Evolutionary conservation across 2,329 filamentous ascomycete species (phyloP).

Genomic region (Pseudogymnoascus sp.): DNA sequence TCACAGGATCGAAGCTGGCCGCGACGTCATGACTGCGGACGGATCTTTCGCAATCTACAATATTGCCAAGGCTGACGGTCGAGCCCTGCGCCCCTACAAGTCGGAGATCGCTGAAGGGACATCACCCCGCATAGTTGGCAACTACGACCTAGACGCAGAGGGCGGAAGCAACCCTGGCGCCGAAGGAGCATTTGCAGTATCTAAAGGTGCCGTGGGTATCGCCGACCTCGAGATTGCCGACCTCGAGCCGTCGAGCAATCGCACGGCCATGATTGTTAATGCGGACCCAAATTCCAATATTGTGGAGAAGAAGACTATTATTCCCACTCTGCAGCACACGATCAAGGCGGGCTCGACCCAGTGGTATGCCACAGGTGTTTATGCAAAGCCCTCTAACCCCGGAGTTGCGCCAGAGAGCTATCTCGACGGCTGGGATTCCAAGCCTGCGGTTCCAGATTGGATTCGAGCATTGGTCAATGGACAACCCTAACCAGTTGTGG

Average conservation of each 20-base stretch:
- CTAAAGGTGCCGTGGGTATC: slow-evolving; percentile 47
- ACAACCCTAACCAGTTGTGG: neutral
- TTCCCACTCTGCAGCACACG: slow-evolving; percentile 61
- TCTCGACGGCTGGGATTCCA: slow-evolving; percentile 53
- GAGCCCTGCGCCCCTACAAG: slow-evolving; percentile 44
- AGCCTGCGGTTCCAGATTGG: slow-evolving; percentile 55
- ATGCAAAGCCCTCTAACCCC: slow-evolving; percentile 55
- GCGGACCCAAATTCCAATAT: slow-evolving; percentile 76
- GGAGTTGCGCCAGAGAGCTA: slow-evolving; percentile 47
- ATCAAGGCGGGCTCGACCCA: slow-evolving; percentile 48
- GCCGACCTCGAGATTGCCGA: slow-evolving; percentile 34
- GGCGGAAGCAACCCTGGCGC: slow-evolving; percentile 45
- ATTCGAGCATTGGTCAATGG: slow-evolving; percentile 43
- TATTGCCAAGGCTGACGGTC: slow-evolving; percentile 39
- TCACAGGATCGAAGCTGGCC: slow-evolving; percentile 53
- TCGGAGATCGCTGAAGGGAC: slow-evolving; percentile 47
- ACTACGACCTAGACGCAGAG: slow-evolving; percentile 50
- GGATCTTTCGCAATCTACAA: slow-evolving; percentile 66
- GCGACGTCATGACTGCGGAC: slow-evolving; percentile 64
- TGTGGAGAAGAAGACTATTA: slow-evolving; percentile 61
- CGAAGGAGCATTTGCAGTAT: slow-evolving; percentile 49
- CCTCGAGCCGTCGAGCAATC: slow-evolving; percentile 32
- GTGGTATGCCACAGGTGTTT: slow-evolving; percentile 67
- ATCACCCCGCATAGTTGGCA: slow-evolving; percentile 49
- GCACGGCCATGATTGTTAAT: slow-evolving; percentile 57